These are phyloP conservation scores for Spergularia bocconei DNA, from an alignment of 148 eudicot species.

Conservation along the genomic window DNA sequence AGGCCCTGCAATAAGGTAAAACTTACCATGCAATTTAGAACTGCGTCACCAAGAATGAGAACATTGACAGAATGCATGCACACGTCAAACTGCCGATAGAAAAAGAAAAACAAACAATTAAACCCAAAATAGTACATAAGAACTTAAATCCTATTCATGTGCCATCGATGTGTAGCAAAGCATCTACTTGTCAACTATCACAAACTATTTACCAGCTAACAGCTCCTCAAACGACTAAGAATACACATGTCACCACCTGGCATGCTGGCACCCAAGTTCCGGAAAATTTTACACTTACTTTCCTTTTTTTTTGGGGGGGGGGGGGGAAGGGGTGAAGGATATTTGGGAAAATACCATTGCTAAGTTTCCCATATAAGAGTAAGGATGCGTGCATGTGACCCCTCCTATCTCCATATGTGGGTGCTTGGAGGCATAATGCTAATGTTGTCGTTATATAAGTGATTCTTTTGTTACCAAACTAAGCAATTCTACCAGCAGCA, in stretches of 20 bases:
- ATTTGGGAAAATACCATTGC: no score
- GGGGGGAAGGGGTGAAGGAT: not conserved
- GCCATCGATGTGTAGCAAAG: not conserved
- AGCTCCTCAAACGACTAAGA: not conserved
- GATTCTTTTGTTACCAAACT: no score
- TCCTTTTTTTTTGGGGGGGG: not conserved
- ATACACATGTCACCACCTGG: not conserved
- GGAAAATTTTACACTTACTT: not conserved
- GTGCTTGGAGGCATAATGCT: no score
- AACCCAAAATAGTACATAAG: not conserved
- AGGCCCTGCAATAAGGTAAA: not conserved
- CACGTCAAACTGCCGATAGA: constrained; percentile 13
- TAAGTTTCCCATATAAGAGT: no score
- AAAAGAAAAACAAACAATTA: not conserved
- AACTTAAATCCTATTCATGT: not conserved
- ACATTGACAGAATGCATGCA: constrained; percentile 17
- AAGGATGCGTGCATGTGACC: no score
- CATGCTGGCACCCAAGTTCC: not conserved
- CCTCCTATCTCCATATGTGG: no score
- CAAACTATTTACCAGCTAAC: not conserved
- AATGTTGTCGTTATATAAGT: no score
- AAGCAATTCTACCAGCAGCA: no score
- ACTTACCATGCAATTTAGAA: constrained; percentile 18
- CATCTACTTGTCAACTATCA: not conserved
- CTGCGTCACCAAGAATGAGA: constrained; percentile 10